A percentile compares a stretch with the other conserved stretches of the same genome.
These are phyloP conservation scores for Pachyrhizus erosus DNA, from an alignment of 306 rosid species.

Conservation along the genomic window DNA sequence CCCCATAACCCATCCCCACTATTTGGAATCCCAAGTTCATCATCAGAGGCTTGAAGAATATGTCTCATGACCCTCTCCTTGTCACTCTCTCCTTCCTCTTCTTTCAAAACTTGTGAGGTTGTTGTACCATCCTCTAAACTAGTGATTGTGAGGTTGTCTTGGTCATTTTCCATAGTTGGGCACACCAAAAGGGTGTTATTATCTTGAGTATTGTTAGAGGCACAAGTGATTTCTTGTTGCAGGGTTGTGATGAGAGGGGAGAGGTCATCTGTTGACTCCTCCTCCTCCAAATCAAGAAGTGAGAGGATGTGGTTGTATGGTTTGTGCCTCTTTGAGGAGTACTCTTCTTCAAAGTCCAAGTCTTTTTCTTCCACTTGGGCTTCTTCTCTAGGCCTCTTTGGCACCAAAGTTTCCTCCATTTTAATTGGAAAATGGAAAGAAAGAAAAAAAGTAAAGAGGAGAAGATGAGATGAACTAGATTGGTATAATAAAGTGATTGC, in stretches of 20 bases:
- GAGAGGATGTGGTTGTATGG: slow-evolving; percentile 70
- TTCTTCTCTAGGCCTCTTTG: slow-evolving; percentile 70
- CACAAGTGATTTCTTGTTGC: slow-evolving; percentile 65
- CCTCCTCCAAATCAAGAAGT: slow-evolving; percentile 81
- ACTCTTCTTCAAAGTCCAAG: slow-evolving; percentile 40
- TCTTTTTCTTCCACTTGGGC: slow-evolving; percentile 37
- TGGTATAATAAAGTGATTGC: background rate
- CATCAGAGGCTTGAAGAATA: slow-evolving; percentile 89
- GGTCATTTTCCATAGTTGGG: slow-evolving; percentile 1
- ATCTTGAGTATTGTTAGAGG: background rate
- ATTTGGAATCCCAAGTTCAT: slow-evolving; percentile 87
- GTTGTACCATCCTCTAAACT: slow-evolving; percentile 32
- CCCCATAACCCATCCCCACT: slow-evolving; percentile 19
- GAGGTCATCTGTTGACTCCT: slow-evolving; percentile 62
- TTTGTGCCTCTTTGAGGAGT: slow-evolving; percentile 60
- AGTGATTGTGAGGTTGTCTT: background rate
- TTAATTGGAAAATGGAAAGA: background rate
- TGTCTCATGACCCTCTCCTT: slow-evolving; percentile 72
- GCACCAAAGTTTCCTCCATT: slow-evolving; percentile 54
- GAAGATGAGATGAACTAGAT: background rate
- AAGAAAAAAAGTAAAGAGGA: background rate
- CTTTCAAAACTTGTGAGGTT: slow-evolving; percentile 34
- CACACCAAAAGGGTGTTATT: background rate
- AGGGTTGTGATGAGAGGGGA: slow-evolving; percentile 70
- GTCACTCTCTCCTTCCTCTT: slow-evolving; percentile 57